Evolutionary conservation across 2,329 filamentous ascomycete species (phyloP), one percentile per base, ranked within the genome.

Genomic region (Onygenales sp.): DNA sequence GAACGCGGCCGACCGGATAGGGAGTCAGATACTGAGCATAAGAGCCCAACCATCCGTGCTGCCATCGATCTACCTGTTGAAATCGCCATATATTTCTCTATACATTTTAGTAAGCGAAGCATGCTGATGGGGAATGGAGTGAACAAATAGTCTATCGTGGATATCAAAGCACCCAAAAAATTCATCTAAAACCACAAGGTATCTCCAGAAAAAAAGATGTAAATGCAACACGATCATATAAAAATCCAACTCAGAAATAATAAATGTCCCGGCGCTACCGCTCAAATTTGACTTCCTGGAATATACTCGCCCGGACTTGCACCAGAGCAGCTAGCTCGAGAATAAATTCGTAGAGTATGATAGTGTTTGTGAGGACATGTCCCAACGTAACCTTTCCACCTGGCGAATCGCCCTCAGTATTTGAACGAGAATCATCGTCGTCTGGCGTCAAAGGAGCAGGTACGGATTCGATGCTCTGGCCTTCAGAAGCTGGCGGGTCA

Each of bases 331-430:
- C 83, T 53, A 92, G 68, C 67, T 93, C 88, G 49, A 92, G 76
- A 49, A 92, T 70, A 65, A 93, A 93, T 37, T 87, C 86, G 66
- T 93, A 88, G 54, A 90, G 74, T 49, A 92, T 80, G 54, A 92
- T 81, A 42, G 86, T 81, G 65, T 92, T 93, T 5, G 87, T 92
- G 57, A 93, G 72, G 9, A 92, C 74, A 65, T 92, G 87, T 42
- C 85, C 88, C 4, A 93, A 80, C 6, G 84, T 88, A 6, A 83
- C 84, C 8, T 75, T 77, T 48, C 68, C 70, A 8, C 63, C 59
- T 8, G 56, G 52, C 33, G 55, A 55, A 42, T 60, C 59, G 3
- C 54, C 55, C 0, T 55, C 48, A 5, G 47, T 54, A 8, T 56
- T 58, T 2, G 61, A 57, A 5, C 36, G 45, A 34, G 51, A 42